Evolutionary conservation across 192 early-diverging fungal genomes (phyloP), one percentile per base, ranked within the genome.

Genomic region (Podila horticola): DNA sequence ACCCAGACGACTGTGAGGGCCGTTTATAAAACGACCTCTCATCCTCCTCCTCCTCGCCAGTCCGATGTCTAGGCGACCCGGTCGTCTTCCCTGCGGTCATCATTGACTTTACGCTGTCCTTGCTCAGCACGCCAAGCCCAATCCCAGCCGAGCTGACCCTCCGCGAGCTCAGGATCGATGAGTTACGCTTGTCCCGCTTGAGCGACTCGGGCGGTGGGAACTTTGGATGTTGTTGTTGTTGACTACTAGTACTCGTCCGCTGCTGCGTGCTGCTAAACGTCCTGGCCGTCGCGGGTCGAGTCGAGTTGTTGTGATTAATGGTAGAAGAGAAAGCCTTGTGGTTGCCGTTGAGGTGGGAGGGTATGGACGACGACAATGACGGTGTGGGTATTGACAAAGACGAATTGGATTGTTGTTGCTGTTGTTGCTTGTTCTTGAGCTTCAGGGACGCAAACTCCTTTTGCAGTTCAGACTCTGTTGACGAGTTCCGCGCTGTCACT

Each of bases 121-220:
- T 81, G 22, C 77, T 81, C 45, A 81, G 31, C 4, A 81, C 77
- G 1, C 77, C 77, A 17, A 81, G 45, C 10, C 77, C 77, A 33
- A 81, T 81, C 19, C 77, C 77, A 0, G 72, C 77, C n/a, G 77
- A 81, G 26, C 77, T 81, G 26, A 81, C 71, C 4, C 77, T 41
- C 1, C 77, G 59, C 24, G 77, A 81, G 28, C 77, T 81, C 29
- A 81, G 49, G n/a, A 81, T 81, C 20, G 77, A 81, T 9, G 77
- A 81, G 24, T 81, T 81, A 30, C 77, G 70, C 38, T 81, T 81
- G 45, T 81, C 77, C 19, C 77, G 77, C 62, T 81, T 81, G 19
- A 81, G 30, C 3, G 70, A 62, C 28, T 33, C 71, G 9, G 77
- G 77, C 12, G 77, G 77, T 1, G 77, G 59, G 24, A 68, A 51